A percentile compares a stretch with the other conserved stretches of the same genome.
phyloP scores from a whole-genome alignment of 2,329 filamentous ascomycete species.

The Penicillium janthinellum region DNA sequence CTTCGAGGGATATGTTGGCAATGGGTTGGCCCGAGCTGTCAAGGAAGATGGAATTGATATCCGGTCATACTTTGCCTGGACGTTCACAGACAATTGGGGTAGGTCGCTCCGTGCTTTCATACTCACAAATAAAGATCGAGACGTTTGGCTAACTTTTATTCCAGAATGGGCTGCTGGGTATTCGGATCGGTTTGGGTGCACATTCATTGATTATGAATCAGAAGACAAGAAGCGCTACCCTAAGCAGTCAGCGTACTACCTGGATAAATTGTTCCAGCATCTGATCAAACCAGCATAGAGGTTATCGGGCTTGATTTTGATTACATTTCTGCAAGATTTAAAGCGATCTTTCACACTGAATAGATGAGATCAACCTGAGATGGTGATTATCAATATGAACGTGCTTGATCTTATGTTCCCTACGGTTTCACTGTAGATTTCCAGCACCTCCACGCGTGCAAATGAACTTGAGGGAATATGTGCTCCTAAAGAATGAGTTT shows the following conservation, averaged over 20 bases:
- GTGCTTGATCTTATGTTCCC: too few relatives aligned
- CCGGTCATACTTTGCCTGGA: slow-evolving; percentile 77
- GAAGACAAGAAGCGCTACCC: slow-evolving; percentile 69
- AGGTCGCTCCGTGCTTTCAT: slow-evolving; percentile 28
- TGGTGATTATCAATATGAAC: too few relatives aligned
- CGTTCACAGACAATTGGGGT: slow-evolving; percentile 66
- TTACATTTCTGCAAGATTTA: background rate
- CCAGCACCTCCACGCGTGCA: too few relatives aligned
- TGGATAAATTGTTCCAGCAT: slow-evolving; percentile 68
- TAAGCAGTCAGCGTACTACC: slow-evolving; percentile 74
- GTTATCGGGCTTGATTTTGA: background rate
- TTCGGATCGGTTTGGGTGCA: slow-evolving; percentile 76
- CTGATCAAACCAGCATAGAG: slow-evolving; percentile 49
- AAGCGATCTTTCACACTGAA: too few relatives aligned
- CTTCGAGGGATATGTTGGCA: slow-evolving; percentile 71
- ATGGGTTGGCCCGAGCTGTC: slow-evolving; percentile 60
- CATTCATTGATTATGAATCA: slow-evolving; percentile 73
- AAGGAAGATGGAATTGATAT: slow-evolving; percentile 72
- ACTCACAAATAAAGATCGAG: background rate
- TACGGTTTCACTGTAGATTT: too few relatives aligned
- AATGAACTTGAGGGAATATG: too few relatives aligned
- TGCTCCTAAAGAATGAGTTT: too few relatives aligned
- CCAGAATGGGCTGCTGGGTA: slow-evolving; percentile 79
- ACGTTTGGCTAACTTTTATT: background rate
- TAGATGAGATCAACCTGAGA: too few relatives aligned